Evolutionary conservation across 352 stramenopile genomes (phyloP).

Genomic region (Phytophthora lateralis): DNA sequence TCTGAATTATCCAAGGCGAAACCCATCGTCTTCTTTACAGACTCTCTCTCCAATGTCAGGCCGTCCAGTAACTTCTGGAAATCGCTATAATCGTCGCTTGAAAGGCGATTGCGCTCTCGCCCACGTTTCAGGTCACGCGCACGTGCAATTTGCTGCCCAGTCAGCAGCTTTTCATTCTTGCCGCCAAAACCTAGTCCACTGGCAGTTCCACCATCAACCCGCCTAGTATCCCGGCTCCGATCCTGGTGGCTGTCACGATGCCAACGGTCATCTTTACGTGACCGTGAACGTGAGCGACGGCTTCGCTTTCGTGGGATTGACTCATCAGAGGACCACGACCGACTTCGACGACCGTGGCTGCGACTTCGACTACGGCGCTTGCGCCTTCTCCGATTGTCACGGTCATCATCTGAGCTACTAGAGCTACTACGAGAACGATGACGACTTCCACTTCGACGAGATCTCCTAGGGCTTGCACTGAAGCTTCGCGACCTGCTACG

Average conservation of each 20-base stretch:
- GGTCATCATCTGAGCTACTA: constrained; percentile 18
- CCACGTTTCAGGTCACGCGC: constrained; percentile 70
- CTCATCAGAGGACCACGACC: constrained; percentile 35
- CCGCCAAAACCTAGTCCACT: constrained; percentile 1
- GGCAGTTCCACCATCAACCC: constrained; percentile 5
- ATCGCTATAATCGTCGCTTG: constrained; percentile 56
- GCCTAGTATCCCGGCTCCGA: constrained; percentile 14
- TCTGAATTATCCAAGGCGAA: constrained; percentile 85
- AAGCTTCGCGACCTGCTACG: constrained; percentile 46
- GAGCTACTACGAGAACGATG: constrained; percentile 36
- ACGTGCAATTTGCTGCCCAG: constrained; percentile 74
- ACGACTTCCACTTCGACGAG: constrained; percentile 33
- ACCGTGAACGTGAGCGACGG: constrained; percentile 25
- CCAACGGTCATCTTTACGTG: constrained; percentile 14
- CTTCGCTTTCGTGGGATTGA: constrained; percentile 19
- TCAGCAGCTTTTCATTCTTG: constrained; percentile 49
- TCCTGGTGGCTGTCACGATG: constrained; percentile 14
- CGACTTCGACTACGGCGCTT: constrained; percentile 34
- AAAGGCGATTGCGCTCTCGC: constrained; percentile 55
- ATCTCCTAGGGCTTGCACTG: constrained; percentile 31
- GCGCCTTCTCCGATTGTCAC: constrained; percentile 14
- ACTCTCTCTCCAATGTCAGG: constrained; percentile 70
- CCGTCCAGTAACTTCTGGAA: constrained; percentile 49
- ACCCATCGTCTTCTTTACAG: constrained; percentile 75
- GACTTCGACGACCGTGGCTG: constrained; percentile 28